Conservation (phyloP, 2,329 filamentous ascomycete genomes). For the Scytalidium lignicola region DNA sequence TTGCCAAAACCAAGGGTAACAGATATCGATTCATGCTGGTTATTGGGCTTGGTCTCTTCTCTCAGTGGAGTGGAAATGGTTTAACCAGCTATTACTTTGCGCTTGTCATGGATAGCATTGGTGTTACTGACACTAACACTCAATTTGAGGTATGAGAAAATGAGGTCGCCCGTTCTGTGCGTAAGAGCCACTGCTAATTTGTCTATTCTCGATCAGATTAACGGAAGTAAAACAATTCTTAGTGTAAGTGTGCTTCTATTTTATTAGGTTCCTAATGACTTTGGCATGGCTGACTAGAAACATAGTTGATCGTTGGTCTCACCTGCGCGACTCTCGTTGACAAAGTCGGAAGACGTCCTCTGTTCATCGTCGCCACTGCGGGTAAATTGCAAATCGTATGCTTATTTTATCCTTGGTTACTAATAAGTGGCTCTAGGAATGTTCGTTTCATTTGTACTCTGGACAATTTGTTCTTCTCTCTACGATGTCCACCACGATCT, state of each 20-base stretch:
- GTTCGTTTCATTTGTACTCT: conserved; percentile 15
- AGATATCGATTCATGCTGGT: conserved; percentile 10
- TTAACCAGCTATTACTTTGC: conserved; percentile 30
- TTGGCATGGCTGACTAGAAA: background rate
- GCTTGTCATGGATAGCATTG: conserved; percentile 55
- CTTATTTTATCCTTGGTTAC: too few species aligned
- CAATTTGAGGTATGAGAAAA: conserved; percentile 4
- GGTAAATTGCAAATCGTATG: conserved; percentile 5
- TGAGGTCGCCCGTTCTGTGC: too few species aligned
- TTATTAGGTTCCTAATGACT: too few species aligned
- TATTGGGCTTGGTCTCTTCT: conserved; percentile 13
- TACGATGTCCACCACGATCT: background rate
- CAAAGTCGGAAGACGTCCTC: conserved; percentile 39
- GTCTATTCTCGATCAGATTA: background rate
- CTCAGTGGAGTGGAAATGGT: conserved; percentile 18
- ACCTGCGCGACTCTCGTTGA: conserved; percentile 34
- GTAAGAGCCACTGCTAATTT: background rate
- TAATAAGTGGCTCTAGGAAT: conserved; percentile 12
- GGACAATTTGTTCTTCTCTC: conserved; percentile 18
- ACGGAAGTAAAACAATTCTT: background rate
- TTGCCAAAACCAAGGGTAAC: conserved; percentile 12
- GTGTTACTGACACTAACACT: conserved; percentile 39
- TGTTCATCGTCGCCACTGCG: conserved; percentile 40
- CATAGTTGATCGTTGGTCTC: background rate
- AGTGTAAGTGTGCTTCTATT: background rate